Base-by-base conservation (phyloP, 169 alveolate genomes). In the Plasmodium reichenowi region DNA sequence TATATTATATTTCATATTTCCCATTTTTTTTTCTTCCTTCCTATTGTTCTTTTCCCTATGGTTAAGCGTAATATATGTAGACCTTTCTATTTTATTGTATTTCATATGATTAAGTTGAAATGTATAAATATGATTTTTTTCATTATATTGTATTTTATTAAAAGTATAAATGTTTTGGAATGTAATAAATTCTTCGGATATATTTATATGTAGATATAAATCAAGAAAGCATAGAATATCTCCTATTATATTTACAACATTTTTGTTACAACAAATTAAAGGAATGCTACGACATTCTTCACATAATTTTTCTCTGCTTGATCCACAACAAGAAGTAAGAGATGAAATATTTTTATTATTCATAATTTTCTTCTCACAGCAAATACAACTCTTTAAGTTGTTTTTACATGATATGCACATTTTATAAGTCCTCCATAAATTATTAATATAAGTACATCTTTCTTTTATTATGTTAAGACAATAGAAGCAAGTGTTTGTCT, bases 141-240 rank as follows among this genome's bases (percentile, higher is more conserved):
- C 88, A 59, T 74, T 59, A 17, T 32, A 74, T 24, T 15, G 59
- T 6, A n/a, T 66, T 66, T 74, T 74, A 26, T 74, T 74, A 15
- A 74, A 74, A 24, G 88, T 58, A 58, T 74, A 74, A 74, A 74
- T 74, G 58, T 74, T 74, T 26, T 74, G 88, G 26, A 58, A 26
- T 22, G 58, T 58, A 22, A 59, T 5, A 74, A 74, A 74, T 26
- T 74, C 58, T 17, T 22, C 17, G 12, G 88, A 29, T 43, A 74
- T 48, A 22, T 20, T 56, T 38, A 74, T 74, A 20, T 66, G 52
- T 48, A 74, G 15, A 29, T 58, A 26, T 4, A 7, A n/a, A 59
- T 74, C 88, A 3, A 74, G 29, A 63, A 17, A 24, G n/a, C 38
- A 50, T 48, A 74, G 62, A 32, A 74, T 26, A 2, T 56, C 58